Base-by-base conservation (phyloP, 495 filamentous ascomycete species). In the Neurospora africana region DNA sequence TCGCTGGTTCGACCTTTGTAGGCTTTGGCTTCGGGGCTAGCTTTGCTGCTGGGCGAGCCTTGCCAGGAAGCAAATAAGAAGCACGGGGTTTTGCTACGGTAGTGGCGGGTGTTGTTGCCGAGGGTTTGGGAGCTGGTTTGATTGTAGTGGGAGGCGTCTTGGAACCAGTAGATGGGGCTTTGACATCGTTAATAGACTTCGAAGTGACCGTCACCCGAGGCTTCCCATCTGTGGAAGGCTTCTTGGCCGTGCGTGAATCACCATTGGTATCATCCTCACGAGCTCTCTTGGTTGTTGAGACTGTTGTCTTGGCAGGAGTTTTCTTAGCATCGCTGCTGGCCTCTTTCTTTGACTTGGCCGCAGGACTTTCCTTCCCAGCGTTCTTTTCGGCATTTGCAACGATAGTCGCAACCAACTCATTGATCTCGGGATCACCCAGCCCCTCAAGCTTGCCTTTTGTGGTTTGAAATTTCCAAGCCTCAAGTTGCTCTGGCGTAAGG, bases 391-490 rank as follows among this genome's bases (percentile, higher is more conserved):
- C 79, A 27, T 74, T 79, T 39, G 88, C 88, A 36, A 79, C 75
- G 53, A 86, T 80, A 4, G 61, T 72, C 9, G 76, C 44, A 5
- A 86, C 78, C 70, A 83, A 75, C 10, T 74, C 77, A 15, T 89
- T 90, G 5, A 86, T 87, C 41, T 88, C 82, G 5, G 86, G 86
- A 70, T 90, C 89, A 5, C 92, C 91, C 71, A 88, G 88, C 78
- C 91, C 92, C 33, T 86, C 81, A 61, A 91, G 88, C 68, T 88
- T 87, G 5, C 87, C 86, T 4, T 89, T 79, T 15, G 91, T 79
- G 70, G 88, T 89, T 37, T 87, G 83, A 44, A 95, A 82, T 74
- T 94, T 94, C 23, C 89, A 88, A 71, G 87, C 89, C 69, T 92
- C 82, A 6, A 89, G 74, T 23, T 88, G 86, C 70, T 87, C 86